These are phyloP conservation scores for Trichosporon sp. DNA, from an alignment of 1,284 basidiomycete genomes.

Conservation along the genomic window DNA sequence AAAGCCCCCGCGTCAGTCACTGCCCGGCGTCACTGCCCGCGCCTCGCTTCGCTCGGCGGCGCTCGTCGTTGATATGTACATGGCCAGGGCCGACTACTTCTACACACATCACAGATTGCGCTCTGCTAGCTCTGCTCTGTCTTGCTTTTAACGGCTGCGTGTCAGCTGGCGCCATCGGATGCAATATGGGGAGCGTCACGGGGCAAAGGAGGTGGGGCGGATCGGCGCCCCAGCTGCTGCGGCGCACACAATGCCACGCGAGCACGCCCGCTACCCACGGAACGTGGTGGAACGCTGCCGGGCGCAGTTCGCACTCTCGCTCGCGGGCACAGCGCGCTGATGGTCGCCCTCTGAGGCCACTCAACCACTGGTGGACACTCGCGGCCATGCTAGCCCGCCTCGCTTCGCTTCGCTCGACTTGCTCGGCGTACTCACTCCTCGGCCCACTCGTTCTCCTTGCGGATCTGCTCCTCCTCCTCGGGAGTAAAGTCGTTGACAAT, in stretches of 20 bases:
- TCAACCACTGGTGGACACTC: background rate
- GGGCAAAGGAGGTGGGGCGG: background rate
- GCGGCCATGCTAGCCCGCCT: background rate
- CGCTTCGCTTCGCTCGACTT: background rate
- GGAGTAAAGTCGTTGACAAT: slow-evolving; percentile 98
- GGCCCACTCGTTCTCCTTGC: slow-evolving; percentile 88
- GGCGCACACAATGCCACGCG: background rate
- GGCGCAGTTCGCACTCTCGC: too few relatives aligned
- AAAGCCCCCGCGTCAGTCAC: too few relatives aligned
- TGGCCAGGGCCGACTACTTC: background rate
- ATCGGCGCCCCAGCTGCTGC: background rate
- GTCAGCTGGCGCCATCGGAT: background rate
- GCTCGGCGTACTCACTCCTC: slow-evolving; percentile 48
- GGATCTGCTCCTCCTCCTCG: slow-evolving; percentile 99
- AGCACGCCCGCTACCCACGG: background rate
- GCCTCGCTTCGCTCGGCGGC: too few relatives aligned
- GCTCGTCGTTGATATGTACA: slow-evolving; percentile 1
- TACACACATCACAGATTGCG: slow-evolving; percentile 2
- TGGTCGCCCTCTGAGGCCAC: too few relatives aligned
- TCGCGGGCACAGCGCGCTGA: too few relatives aligned
- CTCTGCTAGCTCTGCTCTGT: too few relatives aligned
- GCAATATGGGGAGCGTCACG: background rate
- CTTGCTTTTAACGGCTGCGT: background rate
- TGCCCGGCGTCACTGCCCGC: too few relatives aligned
- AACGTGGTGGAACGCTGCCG: background rate